phyloP scores from a whole-genome alignment of 2,329 filamentous ascomycete genomes.

The Helotiales sp. region DNA sequence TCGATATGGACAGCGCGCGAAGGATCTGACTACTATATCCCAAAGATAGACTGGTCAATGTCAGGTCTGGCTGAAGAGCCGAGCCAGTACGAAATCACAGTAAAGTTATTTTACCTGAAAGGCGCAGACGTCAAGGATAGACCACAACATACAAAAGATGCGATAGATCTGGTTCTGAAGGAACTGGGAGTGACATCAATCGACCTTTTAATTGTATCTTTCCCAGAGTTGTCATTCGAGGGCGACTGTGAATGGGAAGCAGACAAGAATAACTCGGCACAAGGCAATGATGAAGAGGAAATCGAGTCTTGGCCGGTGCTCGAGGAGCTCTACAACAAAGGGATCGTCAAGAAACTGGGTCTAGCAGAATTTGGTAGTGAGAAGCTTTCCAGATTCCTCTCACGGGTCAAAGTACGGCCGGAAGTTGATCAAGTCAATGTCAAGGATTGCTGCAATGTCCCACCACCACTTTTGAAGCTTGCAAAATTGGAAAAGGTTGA shows the following conservation, averaged over 20 bases:
- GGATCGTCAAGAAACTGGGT: conserved; percentile 74
- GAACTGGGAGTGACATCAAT: conserved; percentile 75
- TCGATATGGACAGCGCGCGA: conserved; percentile 68
- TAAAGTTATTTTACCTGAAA: conserved; percentile 92
- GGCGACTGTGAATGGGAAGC: conserved; percentile 84
- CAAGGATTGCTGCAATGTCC: conserved; percentile 92
- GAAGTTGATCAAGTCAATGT: conserved; percentile 95
- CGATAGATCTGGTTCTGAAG: conserved; percentile 75
- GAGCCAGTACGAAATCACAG: conserved; percentile 87
- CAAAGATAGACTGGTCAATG: conserved; percentile 70
- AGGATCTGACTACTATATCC: conserved; percentile 68
- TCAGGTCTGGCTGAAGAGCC: conserved; percentile 78
- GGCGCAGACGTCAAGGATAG: conserved; percentile 64
- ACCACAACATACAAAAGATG: conserved; percentile 71
- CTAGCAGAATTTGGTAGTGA: conserved; percentile 90
- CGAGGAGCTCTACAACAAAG: conserved; percentile 70
- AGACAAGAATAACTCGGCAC: conserved; percentile 58
- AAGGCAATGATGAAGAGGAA: conserved; percentile 68
- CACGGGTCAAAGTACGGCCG: conserved; percentile 69
- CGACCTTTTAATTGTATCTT: conserved; percentile 88
- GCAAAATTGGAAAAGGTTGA: conserved; percentile 85
- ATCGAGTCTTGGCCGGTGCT: conserved; percentile 69
- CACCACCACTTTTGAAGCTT: conserved; percentile 79
- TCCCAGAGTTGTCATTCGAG: conserved; percentile 91
- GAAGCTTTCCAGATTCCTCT: conserved; percentile 75